Evolutionary conservation across 305 asterid genomes (phyloP).

Genomic region (Stenogyne calaminthoides): DNA sequence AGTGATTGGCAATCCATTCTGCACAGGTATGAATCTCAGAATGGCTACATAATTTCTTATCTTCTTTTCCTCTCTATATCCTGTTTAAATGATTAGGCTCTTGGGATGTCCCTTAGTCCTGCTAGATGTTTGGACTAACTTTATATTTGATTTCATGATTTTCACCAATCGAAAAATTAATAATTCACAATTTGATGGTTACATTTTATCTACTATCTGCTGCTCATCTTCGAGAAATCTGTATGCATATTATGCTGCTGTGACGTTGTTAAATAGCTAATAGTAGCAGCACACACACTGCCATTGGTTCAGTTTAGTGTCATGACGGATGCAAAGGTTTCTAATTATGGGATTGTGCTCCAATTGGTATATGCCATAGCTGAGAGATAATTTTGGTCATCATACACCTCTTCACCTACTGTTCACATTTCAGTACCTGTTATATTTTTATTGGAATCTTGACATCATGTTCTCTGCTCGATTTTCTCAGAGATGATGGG

Average conservation of each 20-base stretch:
- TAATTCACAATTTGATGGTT: conserved; percentile 5
- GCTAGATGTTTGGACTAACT: not conserved
- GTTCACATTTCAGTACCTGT: not conserved
- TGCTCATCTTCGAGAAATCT: conserved; percentile 19
- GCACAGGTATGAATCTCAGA: conserved; percentile 55
- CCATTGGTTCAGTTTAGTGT: not conserved
- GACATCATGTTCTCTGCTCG: conserved; percentile 25
- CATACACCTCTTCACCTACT: not conserved
- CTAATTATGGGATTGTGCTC: not conserved
- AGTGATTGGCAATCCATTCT: conserved; percentile 69
- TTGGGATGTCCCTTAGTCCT: conserved; percentile 2
- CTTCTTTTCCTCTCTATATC: conserved; percentile 6
- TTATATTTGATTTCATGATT: conserved; percentile 12
- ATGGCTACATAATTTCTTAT: conserved; percentile 10
- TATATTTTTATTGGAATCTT: conserved; percentile 18
- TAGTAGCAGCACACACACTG: not conserved
- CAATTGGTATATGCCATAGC: not conserved
- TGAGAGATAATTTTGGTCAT: conserved; percentile 10
- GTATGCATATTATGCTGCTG: not conserved
- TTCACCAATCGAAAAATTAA: not conserved
- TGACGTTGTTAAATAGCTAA: not conserved
- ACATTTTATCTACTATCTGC: conserved; percentile 9
- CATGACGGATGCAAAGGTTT: conserved; percentile 1
- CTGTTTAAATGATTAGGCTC: conserved; percentile 18
- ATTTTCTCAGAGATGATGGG: conserved; percentile 74